A percentile compares a stretch with the other conserved stretches of the same genome.
phyloP scores from a whole-genome alignment of 1,139 yeast species.

The Magnusiomyces fungicola region DNA sequence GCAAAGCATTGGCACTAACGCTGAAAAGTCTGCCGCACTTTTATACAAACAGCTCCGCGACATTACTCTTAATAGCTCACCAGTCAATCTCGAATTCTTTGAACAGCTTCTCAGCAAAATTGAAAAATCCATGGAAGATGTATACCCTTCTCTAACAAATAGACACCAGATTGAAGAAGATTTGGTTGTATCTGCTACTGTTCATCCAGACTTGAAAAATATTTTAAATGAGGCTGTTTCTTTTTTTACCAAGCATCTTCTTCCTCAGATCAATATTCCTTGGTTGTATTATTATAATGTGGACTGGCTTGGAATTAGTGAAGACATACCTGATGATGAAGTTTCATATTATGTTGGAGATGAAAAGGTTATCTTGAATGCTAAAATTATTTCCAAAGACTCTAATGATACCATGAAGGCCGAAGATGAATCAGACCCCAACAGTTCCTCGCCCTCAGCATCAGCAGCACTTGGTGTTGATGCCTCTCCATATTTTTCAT shows the following conservation, averaged over 20 bases:
- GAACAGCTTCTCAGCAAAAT: constrained; percentile 56
- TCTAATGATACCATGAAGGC: not conserved
- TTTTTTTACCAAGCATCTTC: constrained; percentile 25
- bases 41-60: constrained; percentile 38
- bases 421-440: not conserved
- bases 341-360: not conserved
- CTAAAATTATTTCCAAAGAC: not conserved
- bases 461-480: not conserved
- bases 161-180: constrained; percentile 46
- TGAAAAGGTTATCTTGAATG: not conserved
- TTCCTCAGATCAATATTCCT: constrained; percentile 30
- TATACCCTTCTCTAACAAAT: constrained; percentile 18
- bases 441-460: not conserved
- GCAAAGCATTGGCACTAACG: constrained; percentile 18
- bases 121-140: constrained; percentile 35
- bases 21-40: constrained; percentile 21
- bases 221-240: constrained; percentile 34
- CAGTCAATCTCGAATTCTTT: constrained; percentile 51
- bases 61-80: constrained; percentile 43
- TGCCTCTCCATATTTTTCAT: not conserved
- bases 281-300: constrained; percentile 61
- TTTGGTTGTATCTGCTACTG: constrained; percentile 54
- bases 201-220: constrained; percentile 43
- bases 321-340: constrained; percentile 14
- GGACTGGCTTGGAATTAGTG: constrained; percentile 56